Base-by-base conservation (phyloP, 192 early-diverging fungal species). In the Entophlyctis luteolus region DNA sequence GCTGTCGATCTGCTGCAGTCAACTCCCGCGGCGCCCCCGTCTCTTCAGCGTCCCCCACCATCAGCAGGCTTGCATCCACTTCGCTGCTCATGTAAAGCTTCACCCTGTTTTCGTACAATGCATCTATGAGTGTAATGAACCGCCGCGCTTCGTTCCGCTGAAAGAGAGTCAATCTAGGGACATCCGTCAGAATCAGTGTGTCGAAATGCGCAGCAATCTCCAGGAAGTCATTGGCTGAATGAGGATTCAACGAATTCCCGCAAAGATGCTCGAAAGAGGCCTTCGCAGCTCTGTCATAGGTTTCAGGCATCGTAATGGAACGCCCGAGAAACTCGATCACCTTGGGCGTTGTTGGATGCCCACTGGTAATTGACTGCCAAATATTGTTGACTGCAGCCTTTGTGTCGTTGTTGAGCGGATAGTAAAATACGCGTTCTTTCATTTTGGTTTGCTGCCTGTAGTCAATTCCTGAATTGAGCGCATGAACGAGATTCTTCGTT, bases 111-210 rank as follows among this genome's bases (percentile, higher is more conserved):
- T 98, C 94, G 74, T 98, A 98, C 55, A 96, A 73, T 5, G 93
- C 86, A 71, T 98, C 96, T 55, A 98, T 85, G 8, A 98, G 75
- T 2, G 93, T 98, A 63, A 98, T 98, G 54, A 96, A 90, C 14
- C 96, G 83, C 4, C 94, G 81, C 2, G 93, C 92, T 63, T 96
- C 92, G 67, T 93, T 91, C 2, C 93, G 82, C 70, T 90, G 84
- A 12, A 74, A 60, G 60, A 86, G 78, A 0, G 81, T 82, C 90
- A 84, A 75, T 54, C 58, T 53, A 20, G 82, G 82, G 22, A 84
- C 71, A 59, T 79, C 74, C 29, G 90, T 89, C 27, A 98, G 68
- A 3, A 98, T 68, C 22, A 98, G 56, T 2, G 85, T 87, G 38
- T 91, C 79, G 73, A 91, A 93, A 42, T 77, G 70, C 37, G 79